Evolutionary conservation across 768 basidiomycete genomes (phyloP), one percentile per base, ranked within the genome.

Genomic region (Trametes maxima): DNA sequence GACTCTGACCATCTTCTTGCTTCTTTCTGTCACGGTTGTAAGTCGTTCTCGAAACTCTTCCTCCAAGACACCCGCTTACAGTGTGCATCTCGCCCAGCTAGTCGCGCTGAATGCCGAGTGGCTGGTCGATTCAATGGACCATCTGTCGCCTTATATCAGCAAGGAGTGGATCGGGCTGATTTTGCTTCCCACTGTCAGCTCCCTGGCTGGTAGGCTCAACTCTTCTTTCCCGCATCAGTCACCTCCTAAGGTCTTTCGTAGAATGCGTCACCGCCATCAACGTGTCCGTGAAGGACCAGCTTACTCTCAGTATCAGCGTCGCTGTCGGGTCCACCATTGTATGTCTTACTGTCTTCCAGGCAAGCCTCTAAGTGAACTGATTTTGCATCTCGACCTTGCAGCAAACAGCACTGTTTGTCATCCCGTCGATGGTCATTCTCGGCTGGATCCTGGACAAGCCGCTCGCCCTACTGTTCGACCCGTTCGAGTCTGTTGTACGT

Each of bases 91-190:
- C 7, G 36, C 44, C 17, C 42, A 83, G 80, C 65, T 85, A 5
- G 85, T 83, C 22, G 80, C 85, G 12, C 71, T 89, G 59, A 87
- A 81, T 6, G 87, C 88, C 11, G 88, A 89, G 67, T 85, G 80
- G 74, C 78, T 98, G 16, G 94, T 98, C 8, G 86, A 85, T 69
- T 87, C 90, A 8, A 92, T 97, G 84, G 84, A 94, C 70, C 87
- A 85, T 40, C 78, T 96, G 54, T 88, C 89, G 1, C 75, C 69
- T 19, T 79, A 60, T 12, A 84, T 98, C 63, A 88, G 85, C 69
- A 90, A 91, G 65, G 90, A 94, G 72, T 98, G 93, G 87, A 81
- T 95, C 59, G 94, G 88, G 16, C 76, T 98, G 37, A 93, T 98
- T 66, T 71, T 98, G 14, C 81, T 98, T 11, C 95, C 95, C 3